Evolutionary conservation across 768 basidiomycete species (phyloP).

Genomic region (Auriculariales sp.): DNA sequence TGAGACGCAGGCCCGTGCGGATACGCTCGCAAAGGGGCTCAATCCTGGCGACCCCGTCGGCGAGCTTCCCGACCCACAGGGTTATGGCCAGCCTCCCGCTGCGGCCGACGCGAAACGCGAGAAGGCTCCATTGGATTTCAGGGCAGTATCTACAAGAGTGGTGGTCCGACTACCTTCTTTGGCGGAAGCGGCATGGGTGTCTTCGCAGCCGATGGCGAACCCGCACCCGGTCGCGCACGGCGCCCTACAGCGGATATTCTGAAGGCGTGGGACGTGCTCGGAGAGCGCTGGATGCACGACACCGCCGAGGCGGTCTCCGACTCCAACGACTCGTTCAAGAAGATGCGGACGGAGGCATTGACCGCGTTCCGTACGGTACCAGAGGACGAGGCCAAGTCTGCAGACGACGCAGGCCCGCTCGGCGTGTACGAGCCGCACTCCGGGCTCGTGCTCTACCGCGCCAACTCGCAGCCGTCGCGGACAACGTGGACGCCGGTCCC

Average conservation of each 20-base stretch:
- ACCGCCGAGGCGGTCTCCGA: neutral
- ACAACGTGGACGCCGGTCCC: constrained; percentile 45
- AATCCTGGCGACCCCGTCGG: constrained; percentile 73
- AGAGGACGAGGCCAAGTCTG: constrained; percentile 7
- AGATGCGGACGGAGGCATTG: constrained; percentile 39
- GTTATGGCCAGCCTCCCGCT: constrained; percentile 26
- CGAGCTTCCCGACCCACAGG: constrained; percentile 64
- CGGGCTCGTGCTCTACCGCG: constrained; percentile 57
- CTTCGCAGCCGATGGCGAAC: constrained; percentile 58
- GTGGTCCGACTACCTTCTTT: constrained; percentile 87
- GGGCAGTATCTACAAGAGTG: constrained; percentile 70
- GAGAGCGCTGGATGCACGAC: constrained; percentile 10
- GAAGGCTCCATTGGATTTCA: constrained; percentile 14
- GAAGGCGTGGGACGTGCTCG: constrained; percentile 7
- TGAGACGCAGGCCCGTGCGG: constrained; percentile 67
- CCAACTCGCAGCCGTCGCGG: constrained; percentile 61
- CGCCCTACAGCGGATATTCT: constrained; percentile 28
- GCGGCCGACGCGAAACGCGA: constrained; percentile 7
- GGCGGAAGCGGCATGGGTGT: constrained; percentile 75
- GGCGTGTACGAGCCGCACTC: constrained; percentile 79
- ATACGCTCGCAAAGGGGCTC: constrained; percentile 68
- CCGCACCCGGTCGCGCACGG: constrained; percentile 33
- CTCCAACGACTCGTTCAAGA: constrained; percentile 28
- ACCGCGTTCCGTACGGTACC: constrained; percentile 36
- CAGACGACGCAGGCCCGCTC: constrained; percentile 10